Percentiles rank a stretch among this genome's conserved stretches.
phyloP scores from a whole-genome alignment of 305 asterid species.

The Fraxinus dipetala region DNA sequence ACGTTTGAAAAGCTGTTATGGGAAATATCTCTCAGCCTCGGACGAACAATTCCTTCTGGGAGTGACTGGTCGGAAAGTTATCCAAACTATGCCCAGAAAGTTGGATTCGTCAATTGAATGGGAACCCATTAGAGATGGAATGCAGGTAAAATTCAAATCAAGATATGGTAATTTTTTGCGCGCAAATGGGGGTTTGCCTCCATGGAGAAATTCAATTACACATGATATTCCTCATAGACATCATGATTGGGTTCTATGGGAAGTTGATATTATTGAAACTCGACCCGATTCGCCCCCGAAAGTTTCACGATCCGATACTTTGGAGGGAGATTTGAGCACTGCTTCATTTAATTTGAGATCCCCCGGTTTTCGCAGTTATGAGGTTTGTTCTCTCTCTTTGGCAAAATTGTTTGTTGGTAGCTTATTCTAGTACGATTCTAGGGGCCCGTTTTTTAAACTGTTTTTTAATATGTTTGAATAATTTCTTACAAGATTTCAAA shows the following conservation, averaged over 20 bases:
- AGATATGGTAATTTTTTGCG: conserved; percentile 74
- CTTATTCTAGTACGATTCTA: no score
- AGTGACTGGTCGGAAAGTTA: conserved; percentile 65
- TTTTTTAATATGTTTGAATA: no score
- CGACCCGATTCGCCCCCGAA: conserved; percentile 39
- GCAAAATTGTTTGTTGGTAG: background rate
- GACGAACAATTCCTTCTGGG: conserved; percentile 72
- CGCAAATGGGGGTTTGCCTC: conserved; percentile 87
- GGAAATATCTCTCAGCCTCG: conserved; percentile 59
- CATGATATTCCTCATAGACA: conserved; percentile 86
- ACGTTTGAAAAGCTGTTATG: conserved; percentile 57
- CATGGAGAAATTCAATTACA: conserved; percentile 85
- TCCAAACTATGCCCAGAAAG: conserved; percentile 49
- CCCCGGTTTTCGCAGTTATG: conserved; percentile 16
- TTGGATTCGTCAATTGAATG: conserved; percentile 65
- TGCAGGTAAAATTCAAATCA: conserved; percentile 52
- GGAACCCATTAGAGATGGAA: conserved; percentile 80
- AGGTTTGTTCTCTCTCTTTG: conserved; percentile 32
- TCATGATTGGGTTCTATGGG: conserved; percentile 79
- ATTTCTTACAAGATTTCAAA: no score
- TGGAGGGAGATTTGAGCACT: conserved; percentile 40
- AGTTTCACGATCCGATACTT: conserved; percentile 33
- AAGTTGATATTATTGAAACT: conserved; percentile 49
- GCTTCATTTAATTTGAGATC: conserved; percentile 42
- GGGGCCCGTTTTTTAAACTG: background rate